Percentiles rank a stretch among this genome's conserved stretches.
Evolutionary conservation across 768 basidiomycete genomes (phyloP).

Genomic region (Collybia sp.): DNA sequence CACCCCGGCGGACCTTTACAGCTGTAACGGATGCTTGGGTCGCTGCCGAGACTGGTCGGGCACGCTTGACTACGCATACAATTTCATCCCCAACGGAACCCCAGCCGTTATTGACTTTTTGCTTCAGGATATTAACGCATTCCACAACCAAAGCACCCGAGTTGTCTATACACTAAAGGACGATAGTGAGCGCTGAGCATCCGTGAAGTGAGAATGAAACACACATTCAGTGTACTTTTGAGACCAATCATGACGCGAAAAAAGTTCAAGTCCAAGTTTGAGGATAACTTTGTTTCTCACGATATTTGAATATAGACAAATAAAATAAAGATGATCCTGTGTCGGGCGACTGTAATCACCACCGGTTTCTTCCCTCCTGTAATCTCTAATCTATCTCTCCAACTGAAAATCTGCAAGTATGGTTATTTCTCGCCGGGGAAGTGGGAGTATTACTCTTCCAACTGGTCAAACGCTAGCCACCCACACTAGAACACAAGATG

Average conservation of each 20-base stretch:
- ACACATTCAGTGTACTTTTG: slow-evolving; percentile 84
- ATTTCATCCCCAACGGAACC: slow-evolving; percentile 94
- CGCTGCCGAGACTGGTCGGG: slow-evolving; percentile 73
- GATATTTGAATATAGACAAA: slow-evolving; percentile 2
- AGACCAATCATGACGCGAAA: slow-evolving; percentile 79
- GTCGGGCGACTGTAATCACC: not conserved
- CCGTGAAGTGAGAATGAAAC: slow-evolving; percentile 13
- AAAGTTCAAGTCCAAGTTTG: slow-evolving; percentile 2
- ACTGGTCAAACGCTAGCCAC: slow-evolving; percentile 78
- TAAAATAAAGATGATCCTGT: not conserved
- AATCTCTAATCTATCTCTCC: slow-evolving; percentile 2
- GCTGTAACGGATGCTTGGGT: slow-evolving; percentile 68
- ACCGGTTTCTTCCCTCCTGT: slow-evolving; percentile 3
- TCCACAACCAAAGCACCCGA: slow-evolving; percentile 92
- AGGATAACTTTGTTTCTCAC: slow-evolving; percentile 13
- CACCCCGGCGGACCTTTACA: slow-evolving; percentile 88
- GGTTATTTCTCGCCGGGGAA: slow-evolving; percentile 73
- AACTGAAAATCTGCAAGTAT: slow-evolving; percentile 25
- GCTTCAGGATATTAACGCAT: slow-evolving; percentile 94
- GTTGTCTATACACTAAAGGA: slow-evolving; percentile 90
- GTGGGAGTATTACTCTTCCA: slow-evolving; percentile 67
- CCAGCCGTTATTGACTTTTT: slow-evolving; percentile 94
- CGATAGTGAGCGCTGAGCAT: slow-evolving; percentile 1
- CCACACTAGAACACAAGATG: slow-evolving; percentile 85
- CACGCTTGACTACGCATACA: slow-evolving; percentile 90